Evolutionary conservation across 2,329 filamentous ascomycete species (phyloP), one percentile per base, ranked within the genome.

Genomic region (Pestalotiopsis sp.): DNA sequence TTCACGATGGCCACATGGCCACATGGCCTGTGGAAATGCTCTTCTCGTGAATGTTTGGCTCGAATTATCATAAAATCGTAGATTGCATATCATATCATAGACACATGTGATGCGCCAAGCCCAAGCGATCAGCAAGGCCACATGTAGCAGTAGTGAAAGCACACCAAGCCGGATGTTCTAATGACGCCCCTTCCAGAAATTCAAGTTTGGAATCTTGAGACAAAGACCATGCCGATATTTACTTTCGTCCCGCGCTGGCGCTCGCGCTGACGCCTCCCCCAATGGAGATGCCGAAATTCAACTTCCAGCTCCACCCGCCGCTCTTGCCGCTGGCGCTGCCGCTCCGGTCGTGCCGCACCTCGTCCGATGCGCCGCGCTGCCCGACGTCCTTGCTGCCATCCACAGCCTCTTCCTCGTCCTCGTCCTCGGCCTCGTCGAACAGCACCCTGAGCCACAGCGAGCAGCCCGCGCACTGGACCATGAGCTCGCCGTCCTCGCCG

Each of bases 401-500:
- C 14, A 63, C 69, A 0, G 67, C 68, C 13, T 74, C 76, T 0
- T 74, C 75, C 0, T 75, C 73, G 0, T 77, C 76, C 0, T 73
- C 77, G 9, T 81, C 78, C 13, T 82, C 85, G 36, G 88, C 78
- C 14, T 90, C 83, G 9, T 86, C 88, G 81, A 91, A 92, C 64
- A 89, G 84, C 49, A 92, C 88, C 68, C 86, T 85, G 65, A 92
- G 77, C 89, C 89, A 92, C 60, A 92, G 80, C 75, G 90, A 92
- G 72, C 90, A 92, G 73, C 91, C 90, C 68, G 83, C 82, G 74
- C 90, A 92, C 12, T 88, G 90, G 56, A 92, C 89, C 77, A 91
- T 83, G 61, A 92, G 77, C 75, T 90, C 88, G 9, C 89, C 86
- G 70, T 87, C 82, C 64, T 88, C 86, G 60, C 82, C 84, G 52